These are phyloP conservation scores for Candida silvicultrix DNA, from an alignment of 805 yeast species.

Conservation along the genomic window DNA sequence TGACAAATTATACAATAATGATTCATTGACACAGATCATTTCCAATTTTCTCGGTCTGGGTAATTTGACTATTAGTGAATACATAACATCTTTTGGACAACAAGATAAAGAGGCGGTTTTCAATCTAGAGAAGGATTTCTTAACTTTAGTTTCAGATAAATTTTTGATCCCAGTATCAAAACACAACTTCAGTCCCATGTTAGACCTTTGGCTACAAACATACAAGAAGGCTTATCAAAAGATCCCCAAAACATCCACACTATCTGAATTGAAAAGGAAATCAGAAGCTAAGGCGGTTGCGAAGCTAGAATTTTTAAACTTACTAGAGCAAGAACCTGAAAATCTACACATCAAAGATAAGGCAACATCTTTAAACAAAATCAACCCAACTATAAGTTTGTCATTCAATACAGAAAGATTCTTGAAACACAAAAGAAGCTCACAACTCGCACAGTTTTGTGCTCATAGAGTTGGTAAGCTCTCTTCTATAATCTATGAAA, in stretches of 20 bases:
- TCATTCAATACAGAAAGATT: conserved; percentile 62
- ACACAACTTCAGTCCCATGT: conserved; percentile 28
- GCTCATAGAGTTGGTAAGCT: conserved; percentile 64
- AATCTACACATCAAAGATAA: conserved; percentile 26
- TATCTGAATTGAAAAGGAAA: conserved; percentile 50
- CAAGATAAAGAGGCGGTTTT: conserved; percentile 21
- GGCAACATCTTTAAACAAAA: conserved; percentile 30
- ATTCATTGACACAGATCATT: conserved; percentile 49
- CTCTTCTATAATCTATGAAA: conserved; percentile 57
- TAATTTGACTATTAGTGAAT: conserved; percentile 52
- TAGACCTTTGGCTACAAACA: conserved; percentile 33
- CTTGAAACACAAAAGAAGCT: conserved; percentile 58
- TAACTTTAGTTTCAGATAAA: conserved; percentile 39
- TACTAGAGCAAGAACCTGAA: conserved; percentile 28
- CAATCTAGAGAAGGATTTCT: conserved; percentile 32
- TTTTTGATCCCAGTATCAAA: conserved; percentile 43
- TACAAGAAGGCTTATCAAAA: conserved; percentile 33
- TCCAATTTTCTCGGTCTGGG: conserved; percentile 71
- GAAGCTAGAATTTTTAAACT: conserved; percentile 28
- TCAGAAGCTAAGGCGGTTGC: conserved; percentile 54
- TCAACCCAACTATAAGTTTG: conserved; percentile 45
- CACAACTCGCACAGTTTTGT: conserved; percentile 56
- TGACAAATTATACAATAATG: conserved; percentile 32
- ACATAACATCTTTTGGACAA: conserved; percentile 25
- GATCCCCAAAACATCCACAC: conserved; percentile 30